A percentile compares a stretch with the other conserved stretches of the same genome.
Conservation (phyloP, 177 flowering plant species). For the Vitis hybrid region DNA sequence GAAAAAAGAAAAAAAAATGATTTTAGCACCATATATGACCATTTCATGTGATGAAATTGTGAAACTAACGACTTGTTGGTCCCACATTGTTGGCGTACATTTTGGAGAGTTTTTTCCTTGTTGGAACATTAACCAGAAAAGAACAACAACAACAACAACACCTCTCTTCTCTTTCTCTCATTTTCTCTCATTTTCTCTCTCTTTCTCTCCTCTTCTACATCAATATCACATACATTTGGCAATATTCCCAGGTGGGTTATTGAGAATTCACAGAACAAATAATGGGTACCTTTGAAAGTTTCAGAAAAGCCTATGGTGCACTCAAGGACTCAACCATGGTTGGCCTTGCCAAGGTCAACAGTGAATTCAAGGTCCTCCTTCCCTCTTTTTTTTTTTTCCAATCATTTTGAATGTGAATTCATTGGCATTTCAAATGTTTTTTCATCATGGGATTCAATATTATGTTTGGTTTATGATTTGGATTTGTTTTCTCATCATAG, state of each 20-base stretch:
- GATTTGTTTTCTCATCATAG: conserved; percentile 33
- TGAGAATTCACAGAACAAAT: too few relatives aligned
- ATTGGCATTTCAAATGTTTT: neutral
- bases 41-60: too few relatives aligned
- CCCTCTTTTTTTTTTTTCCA: neutral
- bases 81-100: too few relatives aligned
- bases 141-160: neutral
- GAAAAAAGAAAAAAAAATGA: too few relatives aligned
- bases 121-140: too few relatives aligned
- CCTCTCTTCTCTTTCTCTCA: neutral
- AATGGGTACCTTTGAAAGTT: conserved; percentile 79
- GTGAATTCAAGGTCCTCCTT: conserved; percentile 77
- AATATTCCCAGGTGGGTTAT: too few relatives aligned
- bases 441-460: neutral
- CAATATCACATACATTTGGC: neutral
- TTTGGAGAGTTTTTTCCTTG: too few relatives aligned
- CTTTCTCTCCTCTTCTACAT: neutral
- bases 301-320: conserved; percentile 88
- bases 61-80: too few relatives aligned
- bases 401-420: neutral
- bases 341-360: conserved; percentile 93
- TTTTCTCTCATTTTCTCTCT: neutral
- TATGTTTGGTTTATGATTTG: neutral
- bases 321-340: conserved; percentile 94
- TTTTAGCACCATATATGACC: too few relatives aligned